Conservation (phyloP, 306 rosid species). For the Herpetospermum pedunculosum region DNA sequence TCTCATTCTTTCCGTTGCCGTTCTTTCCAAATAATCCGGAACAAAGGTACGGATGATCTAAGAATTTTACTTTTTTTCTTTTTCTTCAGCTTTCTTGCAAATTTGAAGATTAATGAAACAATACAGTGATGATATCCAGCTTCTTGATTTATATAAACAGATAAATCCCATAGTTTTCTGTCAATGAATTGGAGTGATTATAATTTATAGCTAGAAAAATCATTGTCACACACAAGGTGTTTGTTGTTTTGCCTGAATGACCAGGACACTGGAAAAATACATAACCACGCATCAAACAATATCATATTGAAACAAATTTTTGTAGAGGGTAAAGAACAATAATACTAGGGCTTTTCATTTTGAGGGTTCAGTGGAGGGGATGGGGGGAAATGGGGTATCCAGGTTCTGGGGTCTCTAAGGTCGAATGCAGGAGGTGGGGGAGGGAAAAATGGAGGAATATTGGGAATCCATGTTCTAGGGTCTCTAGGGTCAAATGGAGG, state of each 20-base stretch:
- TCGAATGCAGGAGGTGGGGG: conserved; percentile 28
- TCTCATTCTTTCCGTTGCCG: background rate
- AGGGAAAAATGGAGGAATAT: conserved; percentile 21
- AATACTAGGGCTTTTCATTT: conserved; percentile 25
- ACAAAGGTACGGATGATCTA: background rate
- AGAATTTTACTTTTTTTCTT: background rate
- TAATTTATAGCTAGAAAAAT: background rate
- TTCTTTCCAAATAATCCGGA: background rate
- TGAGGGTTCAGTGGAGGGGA: conserved; percentile 23
- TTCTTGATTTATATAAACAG: conserved; percentile 6
- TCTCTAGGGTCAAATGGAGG: conserved; percentile 35
- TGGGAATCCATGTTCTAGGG: conserved; percentile 35
- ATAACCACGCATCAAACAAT: background rate
- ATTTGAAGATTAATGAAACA: background rate
- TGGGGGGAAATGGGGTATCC: conserved; percentile 39
- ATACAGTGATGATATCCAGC: background rate
- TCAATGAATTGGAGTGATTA: background rate
- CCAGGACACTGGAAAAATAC: background rate
- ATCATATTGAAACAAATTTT: background rate
- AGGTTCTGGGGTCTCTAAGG: conserved; percentile 38
- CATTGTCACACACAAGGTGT: conserved; percentile 1
- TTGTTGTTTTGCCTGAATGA: conserved; percentile 5
- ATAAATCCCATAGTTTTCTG: background rate
- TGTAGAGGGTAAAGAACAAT: background rate
- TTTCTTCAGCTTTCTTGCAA: background rate